A percentile compares a stretch with the other conserved stretches of the same genome.
These are phyloP conservation scores for Colletotrichum lini DNA, from an alignment of 2,329 filamentous ascomycete species.

Conservation along the genomic window DNA sequence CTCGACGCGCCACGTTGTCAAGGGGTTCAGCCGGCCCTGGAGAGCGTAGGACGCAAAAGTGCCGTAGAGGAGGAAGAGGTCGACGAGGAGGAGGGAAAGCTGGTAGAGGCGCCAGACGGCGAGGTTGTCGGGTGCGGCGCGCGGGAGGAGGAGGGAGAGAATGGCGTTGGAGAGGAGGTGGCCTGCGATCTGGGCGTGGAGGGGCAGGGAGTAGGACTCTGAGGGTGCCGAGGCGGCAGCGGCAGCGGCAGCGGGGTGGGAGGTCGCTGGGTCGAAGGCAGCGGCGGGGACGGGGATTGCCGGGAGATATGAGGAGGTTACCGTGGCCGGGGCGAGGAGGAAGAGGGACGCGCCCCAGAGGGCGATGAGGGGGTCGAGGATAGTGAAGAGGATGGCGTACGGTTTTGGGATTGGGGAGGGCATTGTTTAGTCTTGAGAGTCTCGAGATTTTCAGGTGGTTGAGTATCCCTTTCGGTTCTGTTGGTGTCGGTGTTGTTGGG, in stretches of 20 bases:
- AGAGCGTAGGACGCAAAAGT: not conserved
- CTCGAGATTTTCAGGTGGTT: not conserved
- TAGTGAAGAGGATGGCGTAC: slow-evolving; percentile 19
- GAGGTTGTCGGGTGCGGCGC: not conserved
- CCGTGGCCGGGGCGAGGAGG: slow-evolving; percentile 20
- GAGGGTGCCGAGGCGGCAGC: not conserved
- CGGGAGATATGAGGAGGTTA: slow-evolving; percentile 26
- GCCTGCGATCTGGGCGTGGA: slow-evolving; percentile 25
- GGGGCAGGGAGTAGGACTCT: slow-evolving; percentile 20
- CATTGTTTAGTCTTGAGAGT: not conserved
- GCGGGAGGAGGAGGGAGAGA: slow-evolving; percentile 25
- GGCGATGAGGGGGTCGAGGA: slow-evolving; percentile 32
- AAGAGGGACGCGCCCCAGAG: slow-evolving; percentile 32
- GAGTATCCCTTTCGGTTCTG: not conserved
- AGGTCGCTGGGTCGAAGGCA: slow-evolving; percentile 4
- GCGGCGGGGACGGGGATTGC: not conserved
- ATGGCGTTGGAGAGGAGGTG: slow-evolving; percentile 28
- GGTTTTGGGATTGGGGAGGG: slow-evolving; percentile 12
- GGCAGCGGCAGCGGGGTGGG: slow-evolving; percentile 13
- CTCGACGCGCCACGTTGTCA: slow-evolving; percentile 23
- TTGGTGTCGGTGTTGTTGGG: not conserved
- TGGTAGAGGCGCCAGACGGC: slow-evolving; percentile 23
- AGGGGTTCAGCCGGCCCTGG: slow-evolving; percentile 9
- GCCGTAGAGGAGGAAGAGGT: slow-evolving; percentile 26
- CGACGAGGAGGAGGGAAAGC: slow-evolving; percentile 21